A percentile compares a stretch with the other conserved stretches of the same genome.
Evolutionary conservation across 495 filamentous ascomycete species (phyloP).

Genomic region (Xylaria bambusicola): DNA sequence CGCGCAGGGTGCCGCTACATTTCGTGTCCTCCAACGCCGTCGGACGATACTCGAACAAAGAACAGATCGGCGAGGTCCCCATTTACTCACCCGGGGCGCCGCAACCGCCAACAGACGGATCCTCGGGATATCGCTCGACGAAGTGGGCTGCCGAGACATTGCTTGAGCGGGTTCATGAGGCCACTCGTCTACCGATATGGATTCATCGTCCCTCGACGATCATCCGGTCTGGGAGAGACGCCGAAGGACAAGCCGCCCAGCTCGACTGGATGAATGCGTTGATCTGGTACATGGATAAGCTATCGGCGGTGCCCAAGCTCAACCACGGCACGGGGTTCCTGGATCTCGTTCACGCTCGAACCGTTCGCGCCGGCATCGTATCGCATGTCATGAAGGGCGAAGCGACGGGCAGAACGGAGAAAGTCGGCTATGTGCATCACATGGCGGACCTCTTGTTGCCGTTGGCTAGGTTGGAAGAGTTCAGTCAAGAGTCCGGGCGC

Average conservation of each 20-base stretch:
- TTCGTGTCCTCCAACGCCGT: constrained; percentile 29
- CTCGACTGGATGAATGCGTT: constrained; percentile 30
- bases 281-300: constrained; percentile 16
- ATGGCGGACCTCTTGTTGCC: constrained; percentile 18
- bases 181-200: too few species aligned
- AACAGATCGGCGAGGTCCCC: constrained; percentile 3
- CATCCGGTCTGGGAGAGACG: constrained; percentile 22
- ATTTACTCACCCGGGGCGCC: constrained; percentile 2
- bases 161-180: constrained; percentile 9
- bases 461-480: background rate
- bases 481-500: too few species aligned
- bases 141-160: constrained; percentile 28
- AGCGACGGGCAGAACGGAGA: too few species aligned
- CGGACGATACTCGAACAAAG: constrained; percentile 10
- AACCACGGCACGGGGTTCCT: constrained; percentile 18
- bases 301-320: constrained; percentile 20
- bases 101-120: constrained; percentile 19
- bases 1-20: constrained; percentile 24
- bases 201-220: constrained; percentile 34
- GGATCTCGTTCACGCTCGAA: constrained; percentile 24
- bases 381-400: background rate
- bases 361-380: background rate
- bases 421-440: constrained; percentile 11
- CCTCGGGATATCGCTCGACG: constrained; percentile 22
- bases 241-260: constrained; percentile 8